Evolutionary conservation across 225 moss, liverwort and hornwort genomes (phyloP).

Genomic region (Anthoceros angustus): DNA sequence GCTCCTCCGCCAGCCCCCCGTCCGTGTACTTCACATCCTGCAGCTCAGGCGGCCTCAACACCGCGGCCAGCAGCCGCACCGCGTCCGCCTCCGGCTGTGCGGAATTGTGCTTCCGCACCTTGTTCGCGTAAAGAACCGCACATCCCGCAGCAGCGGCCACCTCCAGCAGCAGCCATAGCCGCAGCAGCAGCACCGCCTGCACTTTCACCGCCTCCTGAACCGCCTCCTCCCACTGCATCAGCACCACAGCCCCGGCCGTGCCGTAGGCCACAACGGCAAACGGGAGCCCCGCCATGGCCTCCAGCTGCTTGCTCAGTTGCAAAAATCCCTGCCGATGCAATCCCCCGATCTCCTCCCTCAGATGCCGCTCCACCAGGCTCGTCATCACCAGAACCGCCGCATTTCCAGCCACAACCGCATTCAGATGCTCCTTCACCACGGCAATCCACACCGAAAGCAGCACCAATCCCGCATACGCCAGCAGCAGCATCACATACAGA

Average conservation of each 20-base stretch:
- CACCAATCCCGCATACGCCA: not conserved
- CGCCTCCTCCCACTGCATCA: not conserved
- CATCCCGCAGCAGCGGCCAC: not conserved
- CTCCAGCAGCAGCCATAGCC: not conserved
- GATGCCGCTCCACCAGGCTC: not conserved
- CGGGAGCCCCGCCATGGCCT: not conserved
- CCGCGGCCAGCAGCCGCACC: not conserved
- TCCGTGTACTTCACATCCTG: conserved; percentile 2
- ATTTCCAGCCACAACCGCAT: not conserved
- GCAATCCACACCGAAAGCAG: not conserved
- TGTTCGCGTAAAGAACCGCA: not conserved
- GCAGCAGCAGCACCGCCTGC: not conserved
- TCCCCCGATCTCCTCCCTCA: not conserved
- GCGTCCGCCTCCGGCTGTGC: not conserved
- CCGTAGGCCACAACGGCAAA: not conserved
- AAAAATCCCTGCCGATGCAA: not conserved
- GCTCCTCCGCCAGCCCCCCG: not conserved
- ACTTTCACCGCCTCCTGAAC: not conserved
- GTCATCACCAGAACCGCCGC: not conserved
- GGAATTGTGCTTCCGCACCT: not conserved
- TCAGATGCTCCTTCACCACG: not conserved
- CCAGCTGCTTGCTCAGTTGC: not conserved
- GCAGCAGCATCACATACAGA: not conserved
- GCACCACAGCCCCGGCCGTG: not conserved
- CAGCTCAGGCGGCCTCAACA: not conserved